Evolutionary conservation across 106 monocot genomes (phyloP).

Genomic region (Apostasia ramifera): DNA sequence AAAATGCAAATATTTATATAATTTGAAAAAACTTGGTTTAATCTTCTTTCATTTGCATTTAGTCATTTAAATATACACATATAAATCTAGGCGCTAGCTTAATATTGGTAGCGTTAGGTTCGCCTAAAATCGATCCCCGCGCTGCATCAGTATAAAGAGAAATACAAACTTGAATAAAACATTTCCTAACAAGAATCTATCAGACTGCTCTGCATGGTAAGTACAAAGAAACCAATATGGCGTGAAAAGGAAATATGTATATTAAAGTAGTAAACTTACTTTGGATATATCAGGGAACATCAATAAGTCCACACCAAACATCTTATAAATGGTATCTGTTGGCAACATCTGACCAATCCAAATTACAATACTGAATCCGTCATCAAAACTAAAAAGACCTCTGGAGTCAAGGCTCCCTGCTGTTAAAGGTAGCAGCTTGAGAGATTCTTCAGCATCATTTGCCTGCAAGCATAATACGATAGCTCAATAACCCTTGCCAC

Average conservation of each 20-base stretch:
- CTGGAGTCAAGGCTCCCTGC: constrained; percentile 56
- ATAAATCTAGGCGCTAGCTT: too few species aligned
- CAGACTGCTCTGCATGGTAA: background rate
- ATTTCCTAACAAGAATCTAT: background rate
- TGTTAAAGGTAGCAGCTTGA: constrained; percentile 49
- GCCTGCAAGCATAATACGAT: constrained; percentile 33
- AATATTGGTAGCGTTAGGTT: too few species aligned
- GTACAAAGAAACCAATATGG: background rate
- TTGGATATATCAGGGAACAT: constrained; percentile 65
- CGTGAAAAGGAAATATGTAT: background rate
- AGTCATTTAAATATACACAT: too few species aligned
- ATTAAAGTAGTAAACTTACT: constrained; percentile 25
- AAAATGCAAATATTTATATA: too few species aligned
- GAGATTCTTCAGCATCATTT: constrained; percentile 20
- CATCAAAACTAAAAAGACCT: constrained; percentile 69
- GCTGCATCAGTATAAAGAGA: too few species aligned
- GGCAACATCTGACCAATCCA: constrained; percentile 84
- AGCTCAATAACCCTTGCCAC: background rate
- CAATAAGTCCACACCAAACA: constrained; percentile 50
- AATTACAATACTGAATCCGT: constrained; percentile 73
- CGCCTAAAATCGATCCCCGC: too few species aligned
- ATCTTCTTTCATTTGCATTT: too few species aligned
- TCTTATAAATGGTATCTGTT: constrained; percentile 34
- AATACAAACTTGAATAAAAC: background rate
- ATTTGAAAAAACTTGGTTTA: too few species aligned